Conservation (phyloP, 495 filamentous ascomycete species). For the Daldinia caldariorum region DNA sequence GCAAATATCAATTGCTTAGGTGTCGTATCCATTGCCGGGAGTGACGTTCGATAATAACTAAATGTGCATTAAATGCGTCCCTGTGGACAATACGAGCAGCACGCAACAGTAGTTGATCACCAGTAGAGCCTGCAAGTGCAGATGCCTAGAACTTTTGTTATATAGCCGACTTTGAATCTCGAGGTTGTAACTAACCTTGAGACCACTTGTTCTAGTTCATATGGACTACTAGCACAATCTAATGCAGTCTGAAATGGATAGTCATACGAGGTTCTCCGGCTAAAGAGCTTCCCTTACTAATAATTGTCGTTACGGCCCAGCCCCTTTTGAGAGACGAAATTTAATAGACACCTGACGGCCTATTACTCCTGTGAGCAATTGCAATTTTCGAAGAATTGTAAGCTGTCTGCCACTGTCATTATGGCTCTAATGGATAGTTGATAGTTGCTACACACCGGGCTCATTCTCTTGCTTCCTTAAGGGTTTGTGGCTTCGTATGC, state of each 20-base stretch:
- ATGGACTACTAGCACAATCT: neutral
- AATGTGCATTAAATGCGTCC: neutral
- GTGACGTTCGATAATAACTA: neutral
- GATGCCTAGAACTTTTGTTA: neutral
- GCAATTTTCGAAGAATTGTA: neutral
- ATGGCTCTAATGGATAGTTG: neutral
- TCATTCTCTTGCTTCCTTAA: too few species aligned
- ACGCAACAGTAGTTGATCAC: neutral
- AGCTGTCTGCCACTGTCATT: neutral
- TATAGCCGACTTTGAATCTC: neutral
- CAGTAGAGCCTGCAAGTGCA: neutral
- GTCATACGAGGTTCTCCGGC: neutral
- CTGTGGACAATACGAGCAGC: neutral
- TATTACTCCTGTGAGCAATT: neutral
- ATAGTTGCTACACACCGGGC: neutral
- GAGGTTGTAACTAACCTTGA: neutral
- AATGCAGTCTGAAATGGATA: neutral
- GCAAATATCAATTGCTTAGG: slow-evolving; percentile 7
- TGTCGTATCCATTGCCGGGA: slow-evolving; percentile 9
- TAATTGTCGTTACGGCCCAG: neutral
- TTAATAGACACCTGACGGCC: neutral
- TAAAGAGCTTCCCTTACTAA: neutral
- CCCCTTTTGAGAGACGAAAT: neutral
- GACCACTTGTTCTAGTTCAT: neutral
- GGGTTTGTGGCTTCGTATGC: too few species aligned